Evolutionary conservation across 2,329 filamentous ascomycete species (phyloP).

Genomic region (Lithohypha guttulata): DNA sequence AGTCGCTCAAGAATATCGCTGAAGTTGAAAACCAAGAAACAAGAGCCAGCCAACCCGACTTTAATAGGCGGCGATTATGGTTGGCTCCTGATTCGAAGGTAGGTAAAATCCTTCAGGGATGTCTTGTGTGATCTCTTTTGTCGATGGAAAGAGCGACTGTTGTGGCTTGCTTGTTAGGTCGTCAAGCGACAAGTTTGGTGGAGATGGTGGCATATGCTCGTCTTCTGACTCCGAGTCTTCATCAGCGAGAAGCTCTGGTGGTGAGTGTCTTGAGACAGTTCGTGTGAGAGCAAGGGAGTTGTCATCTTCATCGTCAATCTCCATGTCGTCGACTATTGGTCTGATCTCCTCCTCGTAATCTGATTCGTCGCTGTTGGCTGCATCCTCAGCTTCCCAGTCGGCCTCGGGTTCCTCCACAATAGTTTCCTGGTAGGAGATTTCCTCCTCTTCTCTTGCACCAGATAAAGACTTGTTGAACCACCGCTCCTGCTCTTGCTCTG

Average conservation of each 20-base stretch:
- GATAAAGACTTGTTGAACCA: slow-evolving; percentile 97
- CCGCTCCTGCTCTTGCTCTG: slow-evolving; percentile 87
- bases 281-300: slow-evolving; percentile 57
- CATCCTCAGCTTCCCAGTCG: slow-evolving; percentile 58
- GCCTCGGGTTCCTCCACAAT: slow-evolving; percentile 64
- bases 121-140: slow-evolving; percentile 21
- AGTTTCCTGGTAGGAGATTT: slow-evolving; percentile 63
- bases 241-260: slow-evolving; percentile 61
- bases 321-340: slow-evolving; percentile 39
- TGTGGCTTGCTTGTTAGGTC: slow-evolving; percentile 50
- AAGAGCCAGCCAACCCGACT: slow-evolving; percentile 22
- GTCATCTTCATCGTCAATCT: slow-evolving; percentile 51
- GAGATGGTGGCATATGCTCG: slow-evolving; percentile 61
- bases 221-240: slow-evolving; percentile 59
- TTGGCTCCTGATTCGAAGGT: slow-evolving; percentile 32
- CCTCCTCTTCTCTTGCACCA: slow-evolving; percentile 53
- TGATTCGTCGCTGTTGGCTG: slow-evolving; percentile 38
- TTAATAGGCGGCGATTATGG: slow-evolving; percentile 41
- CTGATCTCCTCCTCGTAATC: slow-evolving; percentile 44
- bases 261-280: slow-evolving; percentile 54
- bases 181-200: slow-evolving; percentile 47
- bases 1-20: slow-evolving; percentile 13
- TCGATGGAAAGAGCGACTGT: slow-evolving; percentile 29
- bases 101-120: slow-evolving; percentile 40
- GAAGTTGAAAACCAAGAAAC: slow-evolving; percentile 17